Evolutionary conservation across 495 filamentous ascomycete species (phyloP).

Genomic region (Bombardia bombarda): DNA sequence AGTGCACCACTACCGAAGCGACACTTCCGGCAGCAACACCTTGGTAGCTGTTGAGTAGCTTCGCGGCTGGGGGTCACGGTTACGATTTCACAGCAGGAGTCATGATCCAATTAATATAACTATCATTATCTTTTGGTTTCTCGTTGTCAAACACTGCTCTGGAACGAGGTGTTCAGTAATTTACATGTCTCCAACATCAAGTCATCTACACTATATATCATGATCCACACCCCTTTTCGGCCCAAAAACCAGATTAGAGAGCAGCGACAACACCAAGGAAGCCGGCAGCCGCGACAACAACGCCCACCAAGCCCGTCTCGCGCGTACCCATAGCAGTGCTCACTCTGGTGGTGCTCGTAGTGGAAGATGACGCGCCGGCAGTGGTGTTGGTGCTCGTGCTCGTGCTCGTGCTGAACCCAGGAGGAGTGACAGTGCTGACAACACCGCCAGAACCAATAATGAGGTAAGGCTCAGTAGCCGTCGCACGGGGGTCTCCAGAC

Average conservation of each 20-base stretch:
- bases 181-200: not conserved
- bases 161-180: not conserved
- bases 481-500: no score
- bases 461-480: not conserved
- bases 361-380: constrained; percentile 5
- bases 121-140: not conserved
- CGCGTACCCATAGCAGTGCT: constrained; percentile 1
- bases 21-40: constrained; percentile 13
- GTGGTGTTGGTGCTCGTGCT: not conserved
- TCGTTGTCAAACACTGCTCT: not conserved
- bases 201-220: not conserved
- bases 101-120: not conserved
- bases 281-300: constrained; percentile 14
- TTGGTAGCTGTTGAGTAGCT: constrained; percentile 1
- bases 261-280: constrained; percentile 18
- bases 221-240: not conserved
- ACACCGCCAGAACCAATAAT: no score
- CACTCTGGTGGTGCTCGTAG: not conserved
- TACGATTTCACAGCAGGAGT: not conserved
- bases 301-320: constrained; percentile 14
- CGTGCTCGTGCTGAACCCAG: not conserved
- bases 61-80: not conserved
- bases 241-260: constrained; percentile 8
- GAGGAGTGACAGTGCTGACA: no score
- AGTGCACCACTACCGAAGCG: constrained; percentile 16